Evolutionary conservation across 2,329 filamentous ascomycete species (phyloP).

Genomic region (Neodidymelliopsis sp.): DNA sequence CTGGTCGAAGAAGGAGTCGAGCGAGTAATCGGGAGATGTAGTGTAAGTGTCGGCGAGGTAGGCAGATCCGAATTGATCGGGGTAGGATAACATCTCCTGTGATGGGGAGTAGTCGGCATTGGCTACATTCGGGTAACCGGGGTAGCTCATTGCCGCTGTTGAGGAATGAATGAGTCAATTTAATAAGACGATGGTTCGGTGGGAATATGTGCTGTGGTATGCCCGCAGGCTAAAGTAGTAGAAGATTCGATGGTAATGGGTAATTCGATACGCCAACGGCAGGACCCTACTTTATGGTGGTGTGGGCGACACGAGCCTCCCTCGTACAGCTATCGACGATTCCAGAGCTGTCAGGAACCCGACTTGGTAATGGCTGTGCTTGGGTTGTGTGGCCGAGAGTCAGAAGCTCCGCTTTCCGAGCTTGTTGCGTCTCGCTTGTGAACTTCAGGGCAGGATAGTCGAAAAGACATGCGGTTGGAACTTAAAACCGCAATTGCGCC

Average conservation of each 20-base stretch:
- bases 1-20: conserved; percentile 41
- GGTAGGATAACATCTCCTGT: conserved; percentile 31
- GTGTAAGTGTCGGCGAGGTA: conserved; percentile 36
- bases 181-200: conserved; percentile 7
- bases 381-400: conserved; percentile 23
- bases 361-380: conserved; percentile 26
- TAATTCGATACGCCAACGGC: neutral
- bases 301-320: conserved; percentile 22
- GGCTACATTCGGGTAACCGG: conserved; percentile 32
- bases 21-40: conserved; percentile 31
- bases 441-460: conserved; percentile 28
- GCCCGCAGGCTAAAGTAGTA: conserved; percentile 11
- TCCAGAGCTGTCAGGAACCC: conserved; percentile 25
- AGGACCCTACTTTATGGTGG: conserved; percentile 18
- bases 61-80: conserved; percentile 34
- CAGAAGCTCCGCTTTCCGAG: conserved; percentile 22
- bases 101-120: conserved; percentile 36
- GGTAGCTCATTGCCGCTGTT: conserved; percentile 31
- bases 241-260: neutral
- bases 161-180: conserved; percentile 2
- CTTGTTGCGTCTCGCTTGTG: conserved; percentile 31
- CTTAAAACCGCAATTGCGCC: conserved; percentile 27
- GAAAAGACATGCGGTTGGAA: conserved; percentile 28
- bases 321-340: conserved; percentile 34
- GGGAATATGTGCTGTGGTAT: conserved; percentile 17